Evolutionary conservation across 176 grass and related monocot genomes (phyloP).

Genomic region (Tillandsia fasciculata): DNA sequence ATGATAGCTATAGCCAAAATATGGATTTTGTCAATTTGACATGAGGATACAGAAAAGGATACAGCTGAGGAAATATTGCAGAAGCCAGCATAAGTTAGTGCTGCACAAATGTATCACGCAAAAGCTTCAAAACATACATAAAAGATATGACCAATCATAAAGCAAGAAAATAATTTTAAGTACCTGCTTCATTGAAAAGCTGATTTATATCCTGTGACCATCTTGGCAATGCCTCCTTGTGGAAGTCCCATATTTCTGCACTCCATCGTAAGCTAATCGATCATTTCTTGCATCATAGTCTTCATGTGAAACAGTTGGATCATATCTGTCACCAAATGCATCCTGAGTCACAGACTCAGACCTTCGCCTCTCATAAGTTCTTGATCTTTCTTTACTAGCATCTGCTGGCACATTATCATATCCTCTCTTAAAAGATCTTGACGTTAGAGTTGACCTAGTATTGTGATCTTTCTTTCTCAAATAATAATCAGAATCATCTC

Average conservation of each 20-base stretch:
- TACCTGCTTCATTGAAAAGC: constrained; percentile 13
- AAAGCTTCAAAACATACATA: constrained; percentile 32
- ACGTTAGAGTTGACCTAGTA: constrained; percentile 21
- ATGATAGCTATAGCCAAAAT: not conserved
- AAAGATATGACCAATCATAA: constrained; percentile 23
- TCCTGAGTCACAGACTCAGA: constrained; percentile 45
- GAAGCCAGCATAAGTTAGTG: constrained; percentile 41
- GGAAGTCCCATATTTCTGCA: not conserved
- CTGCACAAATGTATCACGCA: constrained; percentile 46
- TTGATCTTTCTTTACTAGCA: constrained; percentile 30
- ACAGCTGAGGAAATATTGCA: constrained; percentile 49
- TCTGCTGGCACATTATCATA: constrained; percentile 25
- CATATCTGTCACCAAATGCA: constrained; percentile 64
- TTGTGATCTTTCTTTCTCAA: constrained; percentile 26
- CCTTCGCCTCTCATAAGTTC: constrained; percentile 28
- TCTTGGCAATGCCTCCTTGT: constrained; percentile 29
- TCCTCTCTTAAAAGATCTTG: constrained; percentile 35
- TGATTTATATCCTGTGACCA: constrained; percentile 25
- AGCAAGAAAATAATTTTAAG: constrained; percentile 3
- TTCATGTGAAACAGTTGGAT: constrained; percentile 37
- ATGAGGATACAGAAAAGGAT: constrained; percentile 99
- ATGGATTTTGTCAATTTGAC: constrained; percentile 5
- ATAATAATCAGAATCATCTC: constrained; percentile 31
- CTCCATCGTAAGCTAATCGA: constrained; percentile 8
- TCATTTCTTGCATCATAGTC: constrained; percentile 36